phyloP scores from a whole-genome alignment of 2,329 filamentous ascomycete genomes.

The Neocatenulostroma microsporum region DNA sequence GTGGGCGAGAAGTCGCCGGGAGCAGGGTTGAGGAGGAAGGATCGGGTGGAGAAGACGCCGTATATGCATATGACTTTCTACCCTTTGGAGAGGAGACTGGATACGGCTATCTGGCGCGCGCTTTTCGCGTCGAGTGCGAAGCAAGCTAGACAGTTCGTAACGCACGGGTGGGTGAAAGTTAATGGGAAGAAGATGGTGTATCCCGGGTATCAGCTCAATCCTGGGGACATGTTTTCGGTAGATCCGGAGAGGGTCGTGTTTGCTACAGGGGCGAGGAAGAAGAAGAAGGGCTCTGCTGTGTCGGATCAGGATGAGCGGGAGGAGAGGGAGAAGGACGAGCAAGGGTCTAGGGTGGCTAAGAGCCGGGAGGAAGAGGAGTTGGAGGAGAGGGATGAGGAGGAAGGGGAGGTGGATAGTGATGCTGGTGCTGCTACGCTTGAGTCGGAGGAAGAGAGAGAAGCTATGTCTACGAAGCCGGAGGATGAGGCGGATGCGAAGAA shows the following conservation, averaged over 20 bases:
- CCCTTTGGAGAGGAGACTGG: conserved; percentile 80
- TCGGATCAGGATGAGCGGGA: conserved; percentile 17
- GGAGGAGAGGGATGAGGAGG: conserved; percentile 14
- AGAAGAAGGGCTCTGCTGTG: conserved; percentile 22
- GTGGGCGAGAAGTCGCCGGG: too few species aligned
- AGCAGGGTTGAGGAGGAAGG: conserved; percentile 22
- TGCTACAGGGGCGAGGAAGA: conserved; percentile 63
- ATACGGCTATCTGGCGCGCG: conserved; percentile 89
- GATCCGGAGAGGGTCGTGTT: conserved; percentile 80
- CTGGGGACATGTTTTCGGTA: conserved; percentile 97
- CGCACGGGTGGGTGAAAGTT: conserved; percentile 88
- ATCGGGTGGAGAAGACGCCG: conserved; percentile 52
- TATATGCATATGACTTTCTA: conserved; percentile 97
- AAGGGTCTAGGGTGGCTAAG: conserved; percentile 3
- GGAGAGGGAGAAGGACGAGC: conserved; percentile 13
- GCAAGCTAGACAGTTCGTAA: conserved; percentile 88
- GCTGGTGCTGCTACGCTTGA: conserved; percentile 14
- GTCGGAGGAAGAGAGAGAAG: conserved; percentile 11
- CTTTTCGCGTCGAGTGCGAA: conserved; percentile 88
- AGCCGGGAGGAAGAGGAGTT: conserved; percentile 11
- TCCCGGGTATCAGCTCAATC: conserved; percentile 89
- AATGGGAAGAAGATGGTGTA: conserved; percentile 97
- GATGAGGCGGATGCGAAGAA: conserved; percentile 34
- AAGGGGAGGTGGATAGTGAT: conserved; percentile 19
- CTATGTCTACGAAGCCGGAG: conserved; percentile 26